Evolutionary conservation across 2,329 filamentous ascomycete genomes (phyloP), one percentile per base, ranked within the genome.

Genomic region (Atkinsonella hypoxylon): DNA sequence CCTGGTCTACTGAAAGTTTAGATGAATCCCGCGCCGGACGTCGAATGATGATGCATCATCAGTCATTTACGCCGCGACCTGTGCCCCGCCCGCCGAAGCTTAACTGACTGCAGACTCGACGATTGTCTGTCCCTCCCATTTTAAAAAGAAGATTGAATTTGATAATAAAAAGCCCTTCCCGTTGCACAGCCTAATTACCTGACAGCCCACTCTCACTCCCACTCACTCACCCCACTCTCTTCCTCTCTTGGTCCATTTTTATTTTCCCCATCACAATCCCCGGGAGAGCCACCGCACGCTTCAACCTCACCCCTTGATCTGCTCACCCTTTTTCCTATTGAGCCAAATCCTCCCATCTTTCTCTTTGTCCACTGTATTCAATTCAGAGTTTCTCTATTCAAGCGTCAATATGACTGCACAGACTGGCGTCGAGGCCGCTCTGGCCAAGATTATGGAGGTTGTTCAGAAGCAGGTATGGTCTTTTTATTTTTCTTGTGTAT

Each of bases 381-480:
- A 39, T 42, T 48, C 26, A 17, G 30, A 4, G 10, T 9, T 34
- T 3, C 40, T 38, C 32, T 32, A 15, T 17, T n/a, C 31, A 39
- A 47, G 15, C 39, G 22, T 38, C 17, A 39, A 17, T 10, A 52
- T 57, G 56, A 51, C 56, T 48, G 48, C 51, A 8, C 44, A 51
- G 50, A 53, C 45, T 36, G 53, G 56, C 40, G 50, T 57, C 42
- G 56, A 57, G 53, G 48, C 48, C 41, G 52, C 54, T 32, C 26
- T 57, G 53, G 56, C 53, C 51, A 56, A 55, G 44, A 57, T 57
- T 18, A 56, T 57, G 55, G 49, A 55, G 26, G 53, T 56, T 32
- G 56, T 57, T 44, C 55, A 56, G 52, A 56, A 56, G 49, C 56
- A 57, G 55, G 56, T 57, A 52, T 48, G 54, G 47, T 26, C 13